Conservation (phyloP, 768 basidiomycete genomes). For the Wakefieldia striispora region DNA sequence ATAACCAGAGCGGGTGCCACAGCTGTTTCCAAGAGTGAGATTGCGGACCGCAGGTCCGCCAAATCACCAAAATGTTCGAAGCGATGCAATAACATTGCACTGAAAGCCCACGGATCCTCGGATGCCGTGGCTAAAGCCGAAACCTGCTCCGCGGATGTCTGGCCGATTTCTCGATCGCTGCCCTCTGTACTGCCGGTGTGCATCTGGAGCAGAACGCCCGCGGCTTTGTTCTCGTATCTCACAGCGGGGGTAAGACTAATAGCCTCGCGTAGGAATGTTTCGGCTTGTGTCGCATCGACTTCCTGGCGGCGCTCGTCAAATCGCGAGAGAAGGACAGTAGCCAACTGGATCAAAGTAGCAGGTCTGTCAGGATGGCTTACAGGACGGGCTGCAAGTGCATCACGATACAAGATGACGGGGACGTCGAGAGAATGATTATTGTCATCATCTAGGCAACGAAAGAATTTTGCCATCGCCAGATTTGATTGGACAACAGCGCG, state of each 20-base stretch:
- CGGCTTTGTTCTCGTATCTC: not conserved
- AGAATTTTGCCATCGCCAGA: not conserved
- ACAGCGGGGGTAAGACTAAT: not conserved
- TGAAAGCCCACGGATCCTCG: not conserved
- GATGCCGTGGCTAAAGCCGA: not conserved
- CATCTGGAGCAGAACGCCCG: not conserved
- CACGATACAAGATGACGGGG: not conserved
- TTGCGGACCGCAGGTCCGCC: not conserved
- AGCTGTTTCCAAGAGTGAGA: not conserved
- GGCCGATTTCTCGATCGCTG: too few relatives aligned
- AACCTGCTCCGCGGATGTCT: not conserved
- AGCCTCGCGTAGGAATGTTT: not conserved
- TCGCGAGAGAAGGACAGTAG: not conserved
- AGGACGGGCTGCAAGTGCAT: not conserved
- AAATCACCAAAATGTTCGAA: not conserved
- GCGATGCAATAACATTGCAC: not conserved
- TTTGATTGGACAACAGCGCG: conserved; percentile 2
- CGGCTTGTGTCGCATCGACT: not conserved
- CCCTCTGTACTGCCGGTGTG: not conserved
- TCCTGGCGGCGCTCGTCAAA: not conserved
- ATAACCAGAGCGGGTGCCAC: not conserved
- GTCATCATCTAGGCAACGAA: not conserved
- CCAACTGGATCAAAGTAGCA: not conserved
- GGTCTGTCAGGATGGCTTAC: conserved; percentile 4
- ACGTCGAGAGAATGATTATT: not conserved